Evolutionary conservation across 179 eudicot species (phyloP), one percentile per base, ranked within the genome.

Genomic region (Vitellaria paradoxa): DNA sequence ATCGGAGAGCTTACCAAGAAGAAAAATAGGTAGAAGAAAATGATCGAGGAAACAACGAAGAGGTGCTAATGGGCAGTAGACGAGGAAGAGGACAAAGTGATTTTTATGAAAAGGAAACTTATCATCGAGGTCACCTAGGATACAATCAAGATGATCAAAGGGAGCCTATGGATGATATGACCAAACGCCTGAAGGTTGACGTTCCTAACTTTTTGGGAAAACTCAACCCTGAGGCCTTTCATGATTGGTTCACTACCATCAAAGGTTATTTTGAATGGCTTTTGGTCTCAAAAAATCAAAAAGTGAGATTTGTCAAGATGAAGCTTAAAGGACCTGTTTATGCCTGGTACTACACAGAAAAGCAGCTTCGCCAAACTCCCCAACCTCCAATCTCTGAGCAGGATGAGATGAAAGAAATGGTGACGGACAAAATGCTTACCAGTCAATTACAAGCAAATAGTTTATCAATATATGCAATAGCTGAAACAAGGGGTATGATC

Each of bases 181-280:
- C 59, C 3, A 70, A 21, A 55, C 21, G 7, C 61, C 15, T 52
- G 40, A 70, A 14, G 4, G 13, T 70, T 11, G 45, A 70, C 24
- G 74, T 52, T 24, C 67, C 67, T 20, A 42, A 70, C 50, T 70
- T 70, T 52, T 70, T 18, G n/a, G 61, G 45, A 70, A 70, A 70
- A 37, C 40, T 70, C 0, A 15, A 50, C 50, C 60, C 74, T 52
- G 45, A 50, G 2, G 14, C 15, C 57, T 70, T 70, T 60, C 52
- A n/a, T 12, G 74, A 70, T 70, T 49, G 42, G 74, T 0, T 70
- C n/a, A 52, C 42, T 15, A 61, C 60, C 3, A 7, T 50, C n/a
- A 59, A 70, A 50, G 45, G 52, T 30, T 49, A 70, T 23, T 49
- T 70, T 11, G 18, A 70, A 50, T 70, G 74, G 74, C 23, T 50